A percentile compares a stretch with the other conserved stretches of the same genome.
Evolutionary conservation across 768 basidiomycete species (phyloP).

Genomic region (Lentinula sp.): DNA sequence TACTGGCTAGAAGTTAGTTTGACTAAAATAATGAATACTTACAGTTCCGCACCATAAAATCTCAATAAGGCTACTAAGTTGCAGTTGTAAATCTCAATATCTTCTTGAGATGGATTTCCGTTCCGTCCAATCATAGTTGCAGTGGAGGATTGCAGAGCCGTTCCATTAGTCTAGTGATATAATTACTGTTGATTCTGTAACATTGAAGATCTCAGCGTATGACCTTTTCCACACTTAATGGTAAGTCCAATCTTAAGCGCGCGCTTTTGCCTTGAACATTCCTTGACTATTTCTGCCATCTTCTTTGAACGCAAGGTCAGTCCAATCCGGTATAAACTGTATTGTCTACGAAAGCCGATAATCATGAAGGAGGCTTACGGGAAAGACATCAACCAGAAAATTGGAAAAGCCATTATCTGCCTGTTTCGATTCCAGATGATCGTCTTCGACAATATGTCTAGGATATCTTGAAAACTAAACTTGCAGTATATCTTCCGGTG

Average conservation of each 20-base stretch:
- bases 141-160: conserved; percentile 3
- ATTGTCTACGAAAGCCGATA: background rate
- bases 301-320: background rate
- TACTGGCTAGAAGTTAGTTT: no score
- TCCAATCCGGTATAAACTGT: background rate
- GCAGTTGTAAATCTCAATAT: background rate
- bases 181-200: background rate
- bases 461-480: background rate
- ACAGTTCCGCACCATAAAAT: no score
- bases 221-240: background rate
- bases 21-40: no score
- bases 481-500: background rate
- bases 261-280: background rate
- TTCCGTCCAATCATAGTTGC: background rate
- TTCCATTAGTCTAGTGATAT: conserved; percentile 1
- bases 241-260: background rate
- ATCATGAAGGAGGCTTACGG: background rate
- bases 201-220: background rate
- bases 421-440: conserved; percentile 9
- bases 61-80: no score
- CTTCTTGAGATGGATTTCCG: no score
- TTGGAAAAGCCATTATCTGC: conserved; percentile 6
- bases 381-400: conserved; percentile 9
- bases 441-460: conserved; percentile 3
- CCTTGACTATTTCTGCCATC: background rate